Percentiles rank a stretch among this genome's conserved stretches.
These are phyloP conservation scores for Irpex sp. DNA, from an alignment of 1,284 basidiomycete genomes.

Conservation along the genomic window DNA sequence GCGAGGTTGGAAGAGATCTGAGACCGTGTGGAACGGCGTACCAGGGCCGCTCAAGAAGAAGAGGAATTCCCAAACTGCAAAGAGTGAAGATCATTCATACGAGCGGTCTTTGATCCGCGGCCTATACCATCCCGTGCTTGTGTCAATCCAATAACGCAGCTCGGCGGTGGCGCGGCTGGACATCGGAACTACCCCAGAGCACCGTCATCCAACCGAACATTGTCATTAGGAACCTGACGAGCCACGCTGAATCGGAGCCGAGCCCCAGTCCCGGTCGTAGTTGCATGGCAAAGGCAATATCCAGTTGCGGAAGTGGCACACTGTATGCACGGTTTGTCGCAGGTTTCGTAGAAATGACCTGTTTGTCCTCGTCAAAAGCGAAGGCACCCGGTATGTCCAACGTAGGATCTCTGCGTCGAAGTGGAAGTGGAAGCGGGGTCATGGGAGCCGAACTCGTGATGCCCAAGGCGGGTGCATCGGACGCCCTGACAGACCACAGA, in stretches of 20 bases:
- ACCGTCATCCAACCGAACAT: slow-evolving; percentile 75
- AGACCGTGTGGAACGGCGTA: too few relatives aligned
- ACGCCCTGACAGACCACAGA: slow-evolving; percentile 38
- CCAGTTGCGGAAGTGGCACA: slow-evolving; percentile 39
- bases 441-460: slow-evolving; percentile 16
- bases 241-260: slow-evolving; percentile 72
- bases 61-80: not conserved
- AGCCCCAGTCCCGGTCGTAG: slow-evolving; percentile 61
- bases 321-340: slow-evolving; percentile 27
- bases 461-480: slow-evolving; percentile 28
- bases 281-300: slow-evolving; percentile 74
- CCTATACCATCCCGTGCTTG: not conserved
- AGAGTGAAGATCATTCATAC: not conserved
- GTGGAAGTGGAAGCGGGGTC: slow-evolving; percentile 14
- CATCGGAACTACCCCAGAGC: slow-evolving; percentile 27
- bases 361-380: slow-evolving; percentile 8
- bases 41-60: not conserved
- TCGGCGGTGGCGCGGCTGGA: not conserved
- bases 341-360: slow-evolving; percentile 6
- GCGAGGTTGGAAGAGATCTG: too few relatives aligned
- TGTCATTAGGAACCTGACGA: slow-evolving; percentile 73
- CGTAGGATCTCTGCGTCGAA: not conserved
- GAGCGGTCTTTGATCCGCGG: not conserved
- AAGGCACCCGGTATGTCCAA: slow-evolving; percentile 23
- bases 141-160: not conserved